Base-by-base conservation (phyloP, 352 stramenopile species). In the Phytophthora europaea region DNA sequence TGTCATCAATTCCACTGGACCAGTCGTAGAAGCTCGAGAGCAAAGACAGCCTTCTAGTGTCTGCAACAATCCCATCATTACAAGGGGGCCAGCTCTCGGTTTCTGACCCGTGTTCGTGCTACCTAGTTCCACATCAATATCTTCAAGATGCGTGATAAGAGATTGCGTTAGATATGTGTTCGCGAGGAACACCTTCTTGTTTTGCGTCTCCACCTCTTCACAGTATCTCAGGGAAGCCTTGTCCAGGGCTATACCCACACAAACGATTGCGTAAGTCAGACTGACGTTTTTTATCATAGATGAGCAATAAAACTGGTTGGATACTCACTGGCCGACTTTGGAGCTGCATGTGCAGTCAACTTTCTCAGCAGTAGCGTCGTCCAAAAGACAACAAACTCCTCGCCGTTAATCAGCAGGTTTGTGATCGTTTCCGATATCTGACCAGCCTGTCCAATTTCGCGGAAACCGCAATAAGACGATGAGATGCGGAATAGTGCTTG, bases 41-140 rank as follows among this genome's bases (percentile, higher is more conserved):
- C 93, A 98, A 15, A 99, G 68, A 23, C 95, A 85, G 8, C 79
- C 88, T 74, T 99, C 96, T 0, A 99, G 78, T 16, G 95, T 96
- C 62, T 98, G 86, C 45, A 98, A 85, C 57, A 97, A 70, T 1
- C 92, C 93, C 90, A 99, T 98, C 57, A 98, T 81, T 43, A 98
- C 91, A 43, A 98, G 83, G 28, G 91, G 88, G 0, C 89, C 89
- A 58, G 52, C 72, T 20, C 33, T 70, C 5, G 55, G 64, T 13
- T 54, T 58, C 3, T 57, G 36, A 58, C 31, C 54, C 8, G 62
- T 51, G 67, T 43, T 75, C n/a, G 63, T 68, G 16, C 56, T 52
- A 9, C 65, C 64, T 8, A 75, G 76, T 48, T 87, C 79, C 28
- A 91, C 68, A 22, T 89, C 78, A 22, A 94, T 83, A 67, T 82